These are phyloP conservation scores for Candida nanaspora DNA, from an alignment of 805 yeast species.

Conservation along the genomic window DNA sequence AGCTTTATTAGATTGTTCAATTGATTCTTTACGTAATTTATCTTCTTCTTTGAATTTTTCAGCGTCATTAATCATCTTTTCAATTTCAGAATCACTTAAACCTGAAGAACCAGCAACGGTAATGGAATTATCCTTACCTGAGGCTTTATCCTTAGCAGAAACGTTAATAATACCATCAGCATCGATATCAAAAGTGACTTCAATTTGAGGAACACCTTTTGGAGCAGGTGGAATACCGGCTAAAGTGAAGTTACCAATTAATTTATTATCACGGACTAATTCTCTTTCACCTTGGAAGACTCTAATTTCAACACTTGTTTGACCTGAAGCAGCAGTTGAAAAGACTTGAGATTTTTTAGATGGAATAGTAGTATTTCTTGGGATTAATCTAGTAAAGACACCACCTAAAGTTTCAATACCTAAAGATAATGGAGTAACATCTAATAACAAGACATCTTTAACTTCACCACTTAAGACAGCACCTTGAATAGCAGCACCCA, in stretches of 20 bases:
- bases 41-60: slow-evolving; percentile 55
- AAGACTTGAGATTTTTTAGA: slow-evolving; percentile 94
- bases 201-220: slow-evolving; percentile 91
- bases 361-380: slow-evolving; percentile 94
- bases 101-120: slow-evolving; percentile 68
- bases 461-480: slow-evolving; percentile 87
- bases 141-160: slow-evolving; percentile 71
- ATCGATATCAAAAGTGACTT: slow-evolving; percentile 92
- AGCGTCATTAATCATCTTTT: slow-evolving; percentile 58
- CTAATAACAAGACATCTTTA: slow-evolving; percentile 90
- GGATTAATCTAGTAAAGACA: slow-evolving; percentile 86
- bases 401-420: slow-evolving; percentile 99
- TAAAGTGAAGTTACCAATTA: slow-evolving; percentile 93
- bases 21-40: slow-evolving; percentile 48
- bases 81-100: slow-evolving; percentile 60
- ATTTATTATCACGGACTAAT: slow-evolving; percentile 94
- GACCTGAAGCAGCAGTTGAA: slow-evolving; percentile 95
- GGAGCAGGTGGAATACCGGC: slow-evolving; percentile 95
- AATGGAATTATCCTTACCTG: slow-evolving; percentile 70
- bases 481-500: slow-evolving; percentile 89
- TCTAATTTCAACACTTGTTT: slow-evolving; percentile 93
- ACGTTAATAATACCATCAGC: slow-evolving; percentile 90
- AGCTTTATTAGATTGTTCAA: slow-evolving; percentile 71
- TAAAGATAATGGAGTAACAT: slow-evolving; percentile 92
- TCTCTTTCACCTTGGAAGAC: slow-evolving; percentile 99